Evolutionary conservation across 2,329 filamentous ascomycete genomes (phyloP).

Genomic region (Cladosporium velox): DNA sequence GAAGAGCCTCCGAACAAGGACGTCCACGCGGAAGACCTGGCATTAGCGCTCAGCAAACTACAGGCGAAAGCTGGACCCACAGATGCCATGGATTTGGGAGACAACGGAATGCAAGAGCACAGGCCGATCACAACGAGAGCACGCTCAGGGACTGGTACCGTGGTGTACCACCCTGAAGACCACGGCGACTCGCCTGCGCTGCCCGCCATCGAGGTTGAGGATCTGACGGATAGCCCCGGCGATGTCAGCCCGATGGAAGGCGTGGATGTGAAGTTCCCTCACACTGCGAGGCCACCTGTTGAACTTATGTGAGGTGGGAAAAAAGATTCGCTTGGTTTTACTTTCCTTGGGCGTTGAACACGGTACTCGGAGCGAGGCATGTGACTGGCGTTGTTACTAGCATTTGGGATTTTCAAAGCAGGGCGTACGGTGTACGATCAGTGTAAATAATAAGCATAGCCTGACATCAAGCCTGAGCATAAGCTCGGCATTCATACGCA

Average conservation of each 20-base stretch:
- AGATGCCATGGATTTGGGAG: constrained; percentile 32
- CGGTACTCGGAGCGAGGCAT: background rate
- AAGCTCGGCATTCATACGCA: background rate
- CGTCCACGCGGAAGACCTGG: constrained; percentile 64
- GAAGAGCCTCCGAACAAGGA: constrained; percentile 68
- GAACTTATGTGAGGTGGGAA: constrained; percentile 51
- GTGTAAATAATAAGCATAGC: background rate
- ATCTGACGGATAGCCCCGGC: constrained; percentile 54
- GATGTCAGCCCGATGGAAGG: constrained; percentile 52
- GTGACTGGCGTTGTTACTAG: background rate
- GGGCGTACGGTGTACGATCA: background rate
- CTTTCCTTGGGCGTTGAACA: background rate
- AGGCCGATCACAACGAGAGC: constrained; percentile 32
- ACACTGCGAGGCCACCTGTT: constrained; percentile 58
- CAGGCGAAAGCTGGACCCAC: constrained; percentile 44
- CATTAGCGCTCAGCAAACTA: constrained; percentile 56
- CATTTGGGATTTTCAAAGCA: background rate
- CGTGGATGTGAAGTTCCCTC: constrained; percentile 47
- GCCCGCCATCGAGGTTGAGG: constrained; percentile 65
- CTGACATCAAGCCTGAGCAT: background rate
- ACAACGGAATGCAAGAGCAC: constrained; percentile 20
- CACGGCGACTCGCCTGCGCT: constrained; percentile 61
- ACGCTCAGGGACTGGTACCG: constrained; percentile 57
- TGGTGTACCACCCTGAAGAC: constrained; percentile 64
- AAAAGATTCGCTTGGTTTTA: background rate